Evolutionary conservation across 495 filamentous ascomycete genomes (phyloP).

Genomic region (Penicillium riverlandense): DNA sequence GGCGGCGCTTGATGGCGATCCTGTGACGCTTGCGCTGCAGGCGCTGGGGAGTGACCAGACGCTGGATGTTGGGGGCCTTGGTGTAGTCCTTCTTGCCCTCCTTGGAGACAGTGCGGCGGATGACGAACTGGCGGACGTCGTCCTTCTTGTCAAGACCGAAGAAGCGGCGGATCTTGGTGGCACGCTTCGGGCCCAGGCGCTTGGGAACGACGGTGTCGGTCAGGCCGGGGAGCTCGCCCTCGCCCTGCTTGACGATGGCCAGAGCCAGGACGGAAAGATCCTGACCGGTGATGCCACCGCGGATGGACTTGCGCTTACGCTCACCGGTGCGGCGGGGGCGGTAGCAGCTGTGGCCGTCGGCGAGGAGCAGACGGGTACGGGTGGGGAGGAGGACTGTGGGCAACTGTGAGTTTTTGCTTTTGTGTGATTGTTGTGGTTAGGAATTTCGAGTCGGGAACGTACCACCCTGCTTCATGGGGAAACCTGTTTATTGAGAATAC

Average conservation of each 20-base stretch:
- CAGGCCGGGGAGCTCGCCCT: conserved; percentile 83
- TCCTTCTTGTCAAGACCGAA: conserved; percentile 99
- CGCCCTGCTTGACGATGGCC: conserved; percentile 94
- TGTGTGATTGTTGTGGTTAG: conserved; percentile 8
- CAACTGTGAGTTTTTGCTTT: conserved; percentile 9
- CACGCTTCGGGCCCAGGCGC: conserved; percentile 96
- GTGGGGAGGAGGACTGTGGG: conserved; percentile 72
- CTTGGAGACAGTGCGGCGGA: conserved; percentile 95
- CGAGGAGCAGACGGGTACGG: conserved; percentile 90
- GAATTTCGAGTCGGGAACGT: conserved; percentile 20
- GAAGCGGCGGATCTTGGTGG: conserved; percentile 98
- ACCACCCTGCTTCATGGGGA: conserved; percentile 99
- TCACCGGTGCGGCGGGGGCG: conserved; percentile 93
- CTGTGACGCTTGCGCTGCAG: conserved; percentile 99
- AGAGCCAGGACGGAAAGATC: conserved; percentile 92
- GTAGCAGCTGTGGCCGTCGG: conserved; percentile 88
- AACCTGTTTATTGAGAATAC: conserved; percentile 41
- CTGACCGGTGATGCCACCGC: conserved; percentile 93
- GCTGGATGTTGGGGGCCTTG: conserved; percentile 99
- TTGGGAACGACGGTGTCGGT: conserved; percentile 97
- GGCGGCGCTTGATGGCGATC: conserved; percentile 94
- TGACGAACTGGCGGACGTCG: conserved; percentile 99
- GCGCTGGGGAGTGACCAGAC: conserved; percentile 97
- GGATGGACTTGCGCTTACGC: conserved; percentile 97
- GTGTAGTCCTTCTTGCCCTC: conserved; percentile 97